A percentile compares a stretch with the other conserved stretches of the same genome.
Conservation (phyloP, 208 protist species). For the Trypanosomatidae sp. region DNA sequence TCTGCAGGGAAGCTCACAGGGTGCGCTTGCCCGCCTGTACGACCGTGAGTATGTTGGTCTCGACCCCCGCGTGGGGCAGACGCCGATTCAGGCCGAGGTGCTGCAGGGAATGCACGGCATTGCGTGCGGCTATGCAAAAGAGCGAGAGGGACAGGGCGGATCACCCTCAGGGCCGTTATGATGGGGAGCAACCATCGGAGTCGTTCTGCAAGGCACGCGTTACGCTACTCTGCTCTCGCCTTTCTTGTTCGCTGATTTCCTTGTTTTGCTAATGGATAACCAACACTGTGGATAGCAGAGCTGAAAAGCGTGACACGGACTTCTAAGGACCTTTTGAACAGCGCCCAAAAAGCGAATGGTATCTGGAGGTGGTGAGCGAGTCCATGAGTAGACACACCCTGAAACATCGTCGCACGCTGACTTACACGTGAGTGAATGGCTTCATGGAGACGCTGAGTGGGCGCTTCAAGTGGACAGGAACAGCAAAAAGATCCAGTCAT, state of each 20-base stretch:
- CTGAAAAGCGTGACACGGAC: neutral
- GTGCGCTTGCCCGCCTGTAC: constrained; percentile 63
- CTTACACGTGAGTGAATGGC: neutral
- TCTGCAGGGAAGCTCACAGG: constrained; percentile 24
- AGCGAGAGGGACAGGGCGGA: constrained; percentile 30
- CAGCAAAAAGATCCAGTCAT: neutral
- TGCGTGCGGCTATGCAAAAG: constrained; percentile 71
- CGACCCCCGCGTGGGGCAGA: constrained; percentile 68
- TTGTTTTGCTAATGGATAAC: neutral
- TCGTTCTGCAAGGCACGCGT: neutral
- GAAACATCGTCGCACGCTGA: neutral
- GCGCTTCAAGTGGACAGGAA: neutral
- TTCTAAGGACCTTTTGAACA: neutral
- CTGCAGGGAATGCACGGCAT: constrained; percentile 78
- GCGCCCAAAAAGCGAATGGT: neutral
- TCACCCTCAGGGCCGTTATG: constrained; percentile 1
- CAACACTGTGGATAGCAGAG: constrained; percentile 1
- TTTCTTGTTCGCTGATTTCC: neutral
- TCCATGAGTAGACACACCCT: neutral
- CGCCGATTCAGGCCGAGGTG: constrained; percentile 65
- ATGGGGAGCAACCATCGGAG: neutral
- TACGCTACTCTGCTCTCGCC: neutral
- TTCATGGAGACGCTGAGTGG: neutral
- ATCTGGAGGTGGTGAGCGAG: neutral
- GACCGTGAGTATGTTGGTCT: constrained; percentile 79